Percentiles rank a stretch among this genome's conserved stretches.
Conservation (phyloP, 2,329 filamentous ascomycete species). For the Fusarium vanettenii region DNA sequence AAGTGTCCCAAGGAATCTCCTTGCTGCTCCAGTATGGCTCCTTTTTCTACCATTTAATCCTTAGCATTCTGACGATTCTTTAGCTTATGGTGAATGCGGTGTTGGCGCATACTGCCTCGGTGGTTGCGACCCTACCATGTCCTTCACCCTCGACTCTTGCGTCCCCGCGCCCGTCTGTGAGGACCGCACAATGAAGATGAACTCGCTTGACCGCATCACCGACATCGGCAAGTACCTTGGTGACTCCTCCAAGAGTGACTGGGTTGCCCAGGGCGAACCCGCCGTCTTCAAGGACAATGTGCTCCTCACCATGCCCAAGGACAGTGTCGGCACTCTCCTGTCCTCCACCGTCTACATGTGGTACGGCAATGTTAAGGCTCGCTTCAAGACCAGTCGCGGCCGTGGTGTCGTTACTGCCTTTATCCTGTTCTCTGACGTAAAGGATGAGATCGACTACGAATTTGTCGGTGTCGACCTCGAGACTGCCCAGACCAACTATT, state of each 20-base stretch:
- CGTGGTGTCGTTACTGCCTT: constrained; percentile 96
- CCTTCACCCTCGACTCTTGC: constrained; percentile 85
- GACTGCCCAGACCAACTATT: constrained; percentile 93
- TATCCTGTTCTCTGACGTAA: constrained; percentile 93
- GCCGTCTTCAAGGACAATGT: constrained; percentile 75
- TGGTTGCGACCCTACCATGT: constrained; percentile 90
- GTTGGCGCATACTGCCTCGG: constrained; percentile 95
- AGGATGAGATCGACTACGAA: constrained; percentile 99
- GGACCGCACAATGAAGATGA: constrained; percentile 78
- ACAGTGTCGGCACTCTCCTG: constrained; percentile 87
- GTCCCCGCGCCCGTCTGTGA: constrained; percentile 86
- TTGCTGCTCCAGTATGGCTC: constrained; percentile 78
- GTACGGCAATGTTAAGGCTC: constrained; percentile 94
- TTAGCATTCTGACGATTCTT: constrained; percentile 30
- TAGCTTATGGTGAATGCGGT: constrained; percentile 94
- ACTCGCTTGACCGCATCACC: constrained; percentile 73
- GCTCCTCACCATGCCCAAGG: constrained; percentile 88
- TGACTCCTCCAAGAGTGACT: constrained; percentile 82
- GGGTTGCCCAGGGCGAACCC: constrained; percentile 87
- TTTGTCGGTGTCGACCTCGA: constrained; percentile 85
- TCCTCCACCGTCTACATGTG: constrained; percentile 90
- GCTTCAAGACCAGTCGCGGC: constrained; percentile 85
- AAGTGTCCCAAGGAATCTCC: constrained; percentile 80
- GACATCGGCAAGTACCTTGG: constrained; percentile 87
- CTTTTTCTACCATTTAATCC: neutral